A percentile compares a stretch with the other conserved stretches of the same genome.
phyloP scores from a whole-genome alignment of 345 rosid species.

The Eucalyptus lansdowneana region DNA sequence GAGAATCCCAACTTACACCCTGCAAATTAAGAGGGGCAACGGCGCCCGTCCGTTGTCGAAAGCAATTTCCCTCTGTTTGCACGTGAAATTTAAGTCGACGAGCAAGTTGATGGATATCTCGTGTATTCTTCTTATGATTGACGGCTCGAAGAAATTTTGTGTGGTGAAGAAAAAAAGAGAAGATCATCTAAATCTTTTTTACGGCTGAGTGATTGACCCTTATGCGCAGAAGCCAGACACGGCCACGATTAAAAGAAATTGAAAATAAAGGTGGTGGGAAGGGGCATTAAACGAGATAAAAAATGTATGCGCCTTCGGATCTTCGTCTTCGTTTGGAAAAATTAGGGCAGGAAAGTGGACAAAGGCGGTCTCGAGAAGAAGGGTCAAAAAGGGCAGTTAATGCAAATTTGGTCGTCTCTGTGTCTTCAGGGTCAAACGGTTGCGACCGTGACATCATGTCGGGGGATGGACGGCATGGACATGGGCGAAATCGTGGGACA shows the following conservation, averaged over 20 bases:
- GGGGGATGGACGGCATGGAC: background rate
- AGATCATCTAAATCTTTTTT: background rate
- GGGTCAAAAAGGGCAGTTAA: background rate
- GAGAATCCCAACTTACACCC: background rate
- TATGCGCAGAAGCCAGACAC: background rate
- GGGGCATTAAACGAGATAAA: background rate
- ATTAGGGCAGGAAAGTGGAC: background rate
- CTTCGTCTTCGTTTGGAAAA: background rate
- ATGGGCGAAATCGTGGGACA: background rate
- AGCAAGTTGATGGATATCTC: background rate
- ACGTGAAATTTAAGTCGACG: background rate
- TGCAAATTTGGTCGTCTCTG: background rate
- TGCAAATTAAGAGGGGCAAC: background rate
- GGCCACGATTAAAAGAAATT: background rate
- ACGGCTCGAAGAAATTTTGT: background rate
- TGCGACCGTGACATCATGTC: slow-evolving; percentile 41
- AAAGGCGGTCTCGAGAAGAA: background rate
- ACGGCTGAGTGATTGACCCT: background rate
- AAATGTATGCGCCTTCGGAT: background rate
- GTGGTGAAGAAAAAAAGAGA: background rate
- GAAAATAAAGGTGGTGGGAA: background rate
- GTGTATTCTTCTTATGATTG: background rate
- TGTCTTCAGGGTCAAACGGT: slow-evolving; percentile 34
- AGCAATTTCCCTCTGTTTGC: background rate
- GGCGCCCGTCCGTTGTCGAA: background rate